These are phyloP conservation scores for Colletotrichum sublineola DNA, from an alignment of 2,329 filamentous ascomycete genomes.

Conservation along the genomic window DNA sequence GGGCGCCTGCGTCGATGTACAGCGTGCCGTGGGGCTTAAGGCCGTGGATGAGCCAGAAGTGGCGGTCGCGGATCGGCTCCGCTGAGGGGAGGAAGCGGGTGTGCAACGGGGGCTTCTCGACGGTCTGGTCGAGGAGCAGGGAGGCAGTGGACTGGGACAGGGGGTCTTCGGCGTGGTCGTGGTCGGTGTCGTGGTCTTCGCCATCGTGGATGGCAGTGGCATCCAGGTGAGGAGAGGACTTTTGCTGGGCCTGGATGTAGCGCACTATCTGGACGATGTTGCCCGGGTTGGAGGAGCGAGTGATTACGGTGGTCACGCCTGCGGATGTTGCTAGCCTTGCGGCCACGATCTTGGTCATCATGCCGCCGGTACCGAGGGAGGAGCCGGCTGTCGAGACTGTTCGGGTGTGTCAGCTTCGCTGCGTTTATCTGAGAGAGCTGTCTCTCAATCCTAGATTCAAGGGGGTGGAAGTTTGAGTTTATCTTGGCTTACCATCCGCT, in stretches of 20 bases:
- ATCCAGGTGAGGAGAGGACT: conserved; percentile 46
- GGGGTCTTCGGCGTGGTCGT: conserved; percentile 52
- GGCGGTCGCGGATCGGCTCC: conserved; percentile 89
- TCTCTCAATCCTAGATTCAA: not conserved
- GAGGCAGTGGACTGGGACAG: conserved; percentile 59
- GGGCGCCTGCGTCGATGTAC: conserved; percentile 93
- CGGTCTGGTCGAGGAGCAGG: conserved; percentile 51
- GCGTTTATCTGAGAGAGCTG: not conserved
- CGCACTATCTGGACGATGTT: conserved; percentile 90
- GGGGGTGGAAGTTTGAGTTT: not conserved
- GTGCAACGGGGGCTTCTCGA: conserved; percentile 76
- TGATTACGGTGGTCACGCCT: conserved; percentile 96
- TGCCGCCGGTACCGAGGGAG: conserved; percentile 90
- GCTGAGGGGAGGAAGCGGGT: conserved; percentile 91
- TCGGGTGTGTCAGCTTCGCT: not conserved
- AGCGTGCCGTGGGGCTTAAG: conserved; percentile 90
- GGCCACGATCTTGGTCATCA: conserved; percentile 97
- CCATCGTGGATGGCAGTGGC: conserved; percentile 31
- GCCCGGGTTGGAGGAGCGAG: conserved; percentile 90
- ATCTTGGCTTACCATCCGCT: conserved; percentile 74
- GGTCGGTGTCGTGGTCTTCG: conserved; percentile 41
- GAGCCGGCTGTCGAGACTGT: conserved; percentile 90
- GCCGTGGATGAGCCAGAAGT: conserved; percentile 97
- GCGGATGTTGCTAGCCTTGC: conserved; percentile 92
- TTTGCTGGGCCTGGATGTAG: conserved; percentile 74